Evolutionary conservation across 2,329 filamentous ascomycete species (phyloP).

Genomic region (Xylaria sp.): DNA sequence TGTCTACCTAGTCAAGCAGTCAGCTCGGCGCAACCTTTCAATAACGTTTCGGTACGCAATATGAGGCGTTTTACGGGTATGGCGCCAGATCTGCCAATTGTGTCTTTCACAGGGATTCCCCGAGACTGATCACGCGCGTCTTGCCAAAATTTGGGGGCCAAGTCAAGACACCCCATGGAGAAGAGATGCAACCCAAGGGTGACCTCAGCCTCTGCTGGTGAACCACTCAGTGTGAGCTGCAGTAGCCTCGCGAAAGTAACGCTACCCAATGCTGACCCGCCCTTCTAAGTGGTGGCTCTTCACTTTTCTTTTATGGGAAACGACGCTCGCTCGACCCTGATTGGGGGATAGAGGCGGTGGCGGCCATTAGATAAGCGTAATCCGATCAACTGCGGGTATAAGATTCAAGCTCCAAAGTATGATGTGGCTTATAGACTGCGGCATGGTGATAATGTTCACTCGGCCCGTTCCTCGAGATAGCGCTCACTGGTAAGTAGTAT

Average conservation of each 20-base stretch:
- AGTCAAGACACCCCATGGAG: constrained; percentile 26
- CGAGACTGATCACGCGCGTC: constrained; percentile 37
- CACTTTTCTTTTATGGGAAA: constrained; percentile 5
- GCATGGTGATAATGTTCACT: neutral
- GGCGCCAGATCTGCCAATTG: constrained; percentile 36
- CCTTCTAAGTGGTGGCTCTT: constrained; percentile 10
- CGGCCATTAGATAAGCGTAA: constrained; percentile 9
- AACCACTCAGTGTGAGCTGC: constrained; percentile 22
- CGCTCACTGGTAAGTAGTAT: constrained; percentile 17
- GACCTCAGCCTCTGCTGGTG: constrained; percentile 36
- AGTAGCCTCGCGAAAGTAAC: constrained; percentile 6
- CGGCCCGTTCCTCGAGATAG: constrained; percentile 30
- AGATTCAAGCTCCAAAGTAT: neutral
- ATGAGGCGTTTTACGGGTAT: constrained; percentile 24
- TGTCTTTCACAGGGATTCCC: constrained; percentile 24
- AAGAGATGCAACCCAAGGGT: constrained; percentile 30
- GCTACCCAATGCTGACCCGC: constrained; percentile 11
- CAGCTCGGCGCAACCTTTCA: constrained; percentile 27
- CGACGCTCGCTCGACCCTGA: constrained; percentile 1
- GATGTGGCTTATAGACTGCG: neutral
- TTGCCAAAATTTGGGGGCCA: constrained; percentile 30
- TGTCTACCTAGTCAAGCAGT: constrained; percentile 9
- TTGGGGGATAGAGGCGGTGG: constrained; percentile 4
- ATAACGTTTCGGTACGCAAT: constrained; percentile 15
- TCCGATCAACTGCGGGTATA: constrained; percentile 9